Evolutionary conservation across 2,329 filamentous ascomycete genomes (phyloP), one percentile per base, ranked within the genome.

Genomic region (Metarhizium guizhouense): DNA sequence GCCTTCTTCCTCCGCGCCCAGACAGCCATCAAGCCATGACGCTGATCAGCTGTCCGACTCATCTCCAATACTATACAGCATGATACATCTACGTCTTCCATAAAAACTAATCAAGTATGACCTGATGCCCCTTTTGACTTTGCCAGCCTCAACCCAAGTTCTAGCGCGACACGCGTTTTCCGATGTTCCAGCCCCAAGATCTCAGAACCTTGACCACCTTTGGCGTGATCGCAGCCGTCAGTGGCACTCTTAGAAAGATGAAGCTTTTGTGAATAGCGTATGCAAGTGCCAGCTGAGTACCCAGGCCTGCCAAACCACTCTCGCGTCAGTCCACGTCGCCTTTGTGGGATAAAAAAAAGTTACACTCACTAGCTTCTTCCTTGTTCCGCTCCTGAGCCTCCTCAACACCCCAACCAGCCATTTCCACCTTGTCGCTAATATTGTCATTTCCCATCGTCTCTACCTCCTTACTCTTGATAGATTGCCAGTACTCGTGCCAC

Each of bases 221-320:
- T 1, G 94, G 94, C 8, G 90, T 91, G 38, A 97, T 79, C 3
- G 91, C 93, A 13, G 90, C 91, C 1, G 94, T 94, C 60, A 97
- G 74, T 8, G 94, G 94, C 10, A 99, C 90, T n/a, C 94, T 84
- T 61, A 97, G 72, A 71, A 99, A 96, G 65, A 99, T 96, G 71
- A 97, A 90, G 63, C 88, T 95, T 75, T 99, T 99, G 78, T 99
- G 94, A 57, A 99, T 90, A 32, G 93, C 93, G 67, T 99, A 99
- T 13, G 94, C 94, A 51, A 99, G 80, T 16, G 90, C 91, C 34
- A 99, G 76, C 68, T 96, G 91, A 8, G 94, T 97, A 53, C 78
- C 82, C 38, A 86, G 70, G 63, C 83, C 83, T 86, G 60, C 32
- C 43, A 51, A 43, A n/a, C 50, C 30, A 3, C 18, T 43, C 13